These are phyloP conservation scores for Anethum foeniculum DNA, from an alignment of 140 eudicot genomes.

Conservation along the genomic window DNA sequence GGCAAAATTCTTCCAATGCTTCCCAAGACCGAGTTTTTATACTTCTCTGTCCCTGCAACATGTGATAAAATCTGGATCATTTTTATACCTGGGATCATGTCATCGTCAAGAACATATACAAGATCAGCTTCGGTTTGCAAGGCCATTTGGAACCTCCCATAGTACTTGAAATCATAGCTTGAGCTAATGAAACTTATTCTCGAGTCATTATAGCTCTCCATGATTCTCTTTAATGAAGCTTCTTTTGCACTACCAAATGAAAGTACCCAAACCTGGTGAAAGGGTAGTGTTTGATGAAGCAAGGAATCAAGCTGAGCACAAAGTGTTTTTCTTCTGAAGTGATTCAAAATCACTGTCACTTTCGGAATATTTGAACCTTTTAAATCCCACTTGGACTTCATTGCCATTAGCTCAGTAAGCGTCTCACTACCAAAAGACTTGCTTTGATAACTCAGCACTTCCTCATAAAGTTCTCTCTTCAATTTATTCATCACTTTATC, in stretches of 20 bases:
- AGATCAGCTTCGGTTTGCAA: conserved; percentile 81
- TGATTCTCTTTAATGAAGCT: conserved; percentile 49
- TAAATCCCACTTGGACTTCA: conserved; percentile 82
- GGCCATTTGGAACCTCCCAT: conserved; percentile 93
- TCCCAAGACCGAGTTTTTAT: conserved; percentile 80
- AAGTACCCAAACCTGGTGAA: conserved; percentile 93
- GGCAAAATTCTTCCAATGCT: conserved; percentile 95
- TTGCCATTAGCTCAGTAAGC: conserved; percentile 56
- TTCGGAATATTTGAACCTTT: conserved; percentile 44
- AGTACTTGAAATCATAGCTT: conserved; percentile 81
- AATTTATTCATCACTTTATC: conserved; percentile 77
- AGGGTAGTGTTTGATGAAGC: conserved; percentile 78
- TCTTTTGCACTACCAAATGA: conserved; percentile 89
- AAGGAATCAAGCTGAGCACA: conserved; percentile 80
- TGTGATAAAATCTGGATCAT: conserved; percentile 82
- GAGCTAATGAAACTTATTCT: conserved; percentile 81
- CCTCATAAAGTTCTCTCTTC: conserved; percentile 63
- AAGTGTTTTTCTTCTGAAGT: conserved; percentile 79
- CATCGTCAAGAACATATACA: conserved; percentile 79
- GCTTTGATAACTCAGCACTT: conserved; percentile 53
- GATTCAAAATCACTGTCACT: conserved; percentile 79
- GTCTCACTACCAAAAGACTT: conserved; percentile 54
- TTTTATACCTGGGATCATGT: conserved; percentile 88
- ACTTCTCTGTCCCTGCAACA: conserved; percentile 90
- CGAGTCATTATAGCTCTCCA: conserved; percentile 65